Evolutionary conservation across 2,329 filamentous ascomycete species (phyloP), one percentile per base, ranked within the genome.

Genomic region (Microsporum canis): DNA sequence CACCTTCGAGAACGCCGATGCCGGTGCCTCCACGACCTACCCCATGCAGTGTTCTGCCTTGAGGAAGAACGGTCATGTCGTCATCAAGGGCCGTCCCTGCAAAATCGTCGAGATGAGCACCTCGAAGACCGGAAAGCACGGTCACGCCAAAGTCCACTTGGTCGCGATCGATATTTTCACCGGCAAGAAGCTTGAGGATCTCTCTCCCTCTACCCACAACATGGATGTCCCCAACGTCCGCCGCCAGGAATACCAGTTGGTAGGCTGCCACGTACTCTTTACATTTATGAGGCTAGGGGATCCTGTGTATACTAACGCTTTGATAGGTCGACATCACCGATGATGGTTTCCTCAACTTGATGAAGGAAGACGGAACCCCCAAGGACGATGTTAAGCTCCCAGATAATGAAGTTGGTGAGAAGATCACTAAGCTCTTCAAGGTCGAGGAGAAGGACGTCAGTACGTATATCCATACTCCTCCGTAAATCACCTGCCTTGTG

Each of bases 41-140:
- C 94, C 94, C 72, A 95, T 95, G 90, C 94, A 99, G 85, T 99
- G 94, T 82, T 99, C 95, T 82, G 92, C 95, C 74, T 85, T 99
- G 84, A 88, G 94, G 78, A 97, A 99, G 91, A 95, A 95, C 87
- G 92, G 94, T 70, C 88, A 88, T 84, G 94, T 99, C 79, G 87
- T 92, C 78, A 97, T 99, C 83, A 99, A 99, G 88, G 82, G 84
- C 80, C 94, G 94, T 73, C 95, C 94, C 73, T 99, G 94, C 91
- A 99, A 97, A 89, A 99, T 99, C 73, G 89, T 97, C 79, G 94
- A 99, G 76, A 99, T 99, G 95, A 96, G 91, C 71, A 99, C 94
- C 83, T 99, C 94, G 79, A 99, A 99, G 91, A 99, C 94, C 71
- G 94, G 94, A 82, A 99, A 99, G 90, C 94, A 99, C 88, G 94